Base-by-base conservation (phyloP, 176 grass and related monocot species). In the Elaeis guineensis region DNA sequence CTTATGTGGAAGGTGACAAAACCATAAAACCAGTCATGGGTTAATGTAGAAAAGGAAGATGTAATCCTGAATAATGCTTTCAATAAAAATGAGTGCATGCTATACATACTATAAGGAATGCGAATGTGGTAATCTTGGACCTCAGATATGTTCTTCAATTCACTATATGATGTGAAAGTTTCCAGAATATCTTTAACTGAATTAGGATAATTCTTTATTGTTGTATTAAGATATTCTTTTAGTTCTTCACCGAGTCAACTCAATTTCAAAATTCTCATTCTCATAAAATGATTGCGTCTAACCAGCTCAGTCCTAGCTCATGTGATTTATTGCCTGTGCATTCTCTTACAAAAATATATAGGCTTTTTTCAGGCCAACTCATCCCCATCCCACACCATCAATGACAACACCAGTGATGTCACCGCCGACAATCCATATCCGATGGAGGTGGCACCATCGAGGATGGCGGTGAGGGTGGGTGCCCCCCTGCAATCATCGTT, bases 71-170 rank as follows among this genome's bases (percentile, higher is more conserved):
- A 44, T 44, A 12, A 44, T 44, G 35, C 11, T 44, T 44, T 39
- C 35, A 39, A 11, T 39, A 39, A 12, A 39, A 39, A 39, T 11
- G 35, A 39, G 14, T 44, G 11, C 0, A 44, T 44, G 35, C 2
- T 14, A 44, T 44, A 72, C 78, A 51, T 98, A 98, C 93, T 87
- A 52, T 83, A 92, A 16, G 82, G 63, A 83, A 98, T 85, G 72
- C 79, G 81, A 44, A 98, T 73, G 54, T 98, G 84, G 75, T 92
- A 98, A 81, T 98, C 93, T 44, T 57, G 21, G 28, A 89, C 83
- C 19, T 87, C 70, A 7, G 82, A 81, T 19, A 82, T 28, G 25
- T 69, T 78, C 54, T 80, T 91, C 58, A 91, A 64, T 6, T 72
- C 72, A 53, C 78, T 61, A 44, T 78, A 61, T 68, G 66, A 64